These are phyloP conservation scores for Myxozyma mucilagina DNA, from an alignment of 805 yeast genomes.

Conservation along the genomic window DNA sequence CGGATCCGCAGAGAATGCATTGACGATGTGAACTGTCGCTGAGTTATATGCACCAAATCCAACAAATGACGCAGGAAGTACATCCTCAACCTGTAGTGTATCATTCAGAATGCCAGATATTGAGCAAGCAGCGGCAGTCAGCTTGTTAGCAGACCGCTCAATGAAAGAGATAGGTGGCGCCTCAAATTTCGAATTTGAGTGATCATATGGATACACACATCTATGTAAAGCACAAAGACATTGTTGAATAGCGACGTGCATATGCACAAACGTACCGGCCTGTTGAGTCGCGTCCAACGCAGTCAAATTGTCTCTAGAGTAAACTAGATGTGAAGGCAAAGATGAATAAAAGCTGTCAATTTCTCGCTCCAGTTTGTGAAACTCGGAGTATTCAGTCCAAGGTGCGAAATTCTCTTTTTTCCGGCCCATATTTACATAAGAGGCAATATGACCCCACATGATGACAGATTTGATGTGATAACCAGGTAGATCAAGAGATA, in stretches of 20 bases:
- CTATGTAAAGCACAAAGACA: conserved; percentile 39
- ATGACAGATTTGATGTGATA: conserved; percentile 33
- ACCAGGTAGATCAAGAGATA: conserved; percentile 34
- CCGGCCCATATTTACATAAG: conserved; percentile 34
- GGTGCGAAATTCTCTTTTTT: conserved; percentile 36
- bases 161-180: conserved; percentile 39
- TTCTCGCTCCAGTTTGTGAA: conserved; percentile 32
- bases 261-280: conserved; percentile 39
- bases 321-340: conserved; percentile 35
- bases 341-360: conserved; percentile 31
- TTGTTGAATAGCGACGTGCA: conserved; percentile 39
- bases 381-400: conserved; percentile 38
- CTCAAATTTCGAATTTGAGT: conserved; percentile 33
- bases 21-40: conserved; percentile 41
- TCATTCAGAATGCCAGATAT: conserved; percentile 39
- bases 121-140: conserved; percentile 40
- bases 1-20: conserved; percentile 38
- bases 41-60: conserved; percentile 41
- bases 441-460: conserved; percentile 35
- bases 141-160: conserved; percentile 37
- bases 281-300: conserved; percentile 34
- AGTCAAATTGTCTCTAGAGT: conserved; percentile 33
- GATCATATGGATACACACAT: conserved; percentile 38
- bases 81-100: conserved; percentile 36
- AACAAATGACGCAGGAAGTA: conserved; percentile 41